Base-by-base conservation (phyloP, 495 filamentous ascomycete species). In the Talaromyces ruber region DNA sequence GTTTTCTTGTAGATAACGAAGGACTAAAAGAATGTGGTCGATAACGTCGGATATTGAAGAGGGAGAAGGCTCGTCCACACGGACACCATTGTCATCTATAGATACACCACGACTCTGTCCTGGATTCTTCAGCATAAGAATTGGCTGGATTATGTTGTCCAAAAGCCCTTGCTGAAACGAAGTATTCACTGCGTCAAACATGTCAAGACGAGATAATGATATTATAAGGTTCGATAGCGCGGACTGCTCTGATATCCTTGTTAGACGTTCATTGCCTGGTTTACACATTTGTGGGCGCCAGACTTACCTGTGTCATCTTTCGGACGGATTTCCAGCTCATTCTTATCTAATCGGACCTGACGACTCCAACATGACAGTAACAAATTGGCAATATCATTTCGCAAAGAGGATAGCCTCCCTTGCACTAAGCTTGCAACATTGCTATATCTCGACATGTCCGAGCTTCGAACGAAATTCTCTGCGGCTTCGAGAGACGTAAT, bases 1-100 rank as follows among this genome's bases (percentile, higher is more conserved):
- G 47, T 77, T 76, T 22, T 81, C 74, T 50, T 81, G 79, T 3
- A 97, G 71, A 67, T 89, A 94, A 2, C 75, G 74, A 25, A 93
- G 79, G 6, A 91, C 79, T 6, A 71, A 67, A 32, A 79, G 76
- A 1, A 95, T 72, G 67, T 92, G 66, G 58, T 67, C 66, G 51
- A 77, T 43, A 9, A 73, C 67, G 18, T 76, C 75, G 12, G 65
- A 30, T 51, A 76, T 67, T 7, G 71, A 70, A 18, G 65, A 55
- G 32, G 60, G 59, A 4, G 67, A 72, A 58, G 66, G 61, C 21
- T 72, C 64, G 6, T 72, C 69, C 50, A 81, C 56, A 11, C 50
- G 58, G 54, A 81, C 67, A 29, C 71, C 72, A 34, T 64, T 64
- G 16, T 70, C 70, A 8, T 68, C 64, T 47, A 77, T 56, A 1